Evolutionary conservation across 2,329 filamentous ascomycete species (phyloP).

Genomic region (Scedosporium apiospermum): DNA sequence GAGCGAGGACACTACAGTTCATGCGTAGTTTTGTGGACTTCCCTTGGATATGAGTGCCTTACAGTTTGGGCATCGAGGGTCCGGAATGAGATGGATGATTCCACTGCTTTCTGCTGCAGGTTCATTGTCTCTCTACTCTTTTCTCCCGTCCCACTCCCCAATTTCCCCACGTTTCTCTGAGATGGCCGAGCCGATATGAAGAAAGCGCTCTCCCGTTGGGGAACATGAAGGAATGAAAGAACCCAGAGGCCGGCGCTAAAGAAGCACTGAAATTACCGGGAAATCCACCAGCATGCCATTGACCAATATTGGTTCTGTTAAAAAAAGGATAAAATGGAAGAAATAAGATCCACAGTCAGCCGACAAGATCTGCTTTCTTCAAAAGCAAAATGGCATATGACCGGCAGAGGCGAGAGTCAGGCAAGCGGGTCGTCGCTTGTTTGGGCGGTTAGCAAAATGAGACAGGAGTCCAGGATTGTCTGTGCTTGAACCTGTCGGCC

Average conservation of each 20-base stretch:
- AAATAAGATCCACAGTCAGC: background rate
- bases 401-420: background rate
- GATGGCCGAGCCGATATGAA: background rate
- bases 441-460: conserved; percentile 4
- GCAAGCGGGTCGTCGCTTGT: conserved; percentile 1
- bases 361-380: background rate
- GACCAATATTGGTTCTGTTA: too few relatives aligned
- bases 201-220: too few relatives aligned
- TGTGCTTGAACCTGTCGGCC: background rate
- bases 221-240: too few relatives aligned
- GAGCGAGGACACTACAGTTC: background rate
- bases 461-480: background rate
- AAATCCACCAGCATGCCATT: too few relatives aligned
- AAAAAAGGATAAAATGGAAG: too few relatives aligned
- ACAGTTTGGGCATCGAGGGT: background rate
- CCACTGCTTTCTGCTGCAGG: background rate
- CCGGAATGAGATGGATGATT: background rate
- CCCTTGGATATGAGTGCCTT: background rate
- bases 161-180: background rate
- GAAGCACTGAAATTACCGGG: too few relatives aligned
- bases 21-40: too few relatives aligned
- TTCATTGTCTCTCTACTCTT: background rate
- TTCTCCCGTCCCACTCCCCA: background rate
- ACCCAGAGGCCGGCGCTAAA: too few relatives aligned
- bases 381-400: background rate